These are phyloP conservation scores for Vanilla planifolia DNA, from an alignment of 106 monocot species.

Conservation along the genomic window DNA sequence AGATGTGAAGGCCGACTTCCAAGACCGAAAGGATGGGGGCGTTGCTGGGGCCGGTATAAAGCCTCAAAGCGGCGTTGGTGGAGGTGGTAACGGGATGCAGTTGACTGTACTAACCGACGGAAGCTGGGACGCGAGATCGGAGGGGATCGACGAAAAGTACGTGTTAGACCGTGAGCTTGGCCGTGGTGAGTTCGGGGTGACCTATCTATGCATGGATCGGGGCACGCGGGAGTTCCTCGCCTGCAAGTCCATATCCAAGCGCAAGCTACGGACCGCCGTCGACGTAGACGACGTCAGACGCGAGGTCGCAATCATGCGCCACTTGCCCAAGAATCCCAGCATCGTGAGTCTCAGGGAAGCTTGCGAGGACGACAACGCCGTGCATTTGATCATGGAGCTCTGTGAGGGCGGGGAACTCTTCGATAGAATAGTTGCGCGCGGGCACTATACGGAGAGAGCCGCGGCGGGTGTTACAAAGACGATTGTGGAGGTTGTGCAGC, in stretches of 20 bases:
- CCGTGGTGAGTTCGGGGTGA: slow-evolving; percentile 76
- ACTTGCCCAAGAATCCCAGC: slow-evolving; percentile 59
- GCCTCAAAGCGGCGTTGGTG: slow-evolving; percentile 1
- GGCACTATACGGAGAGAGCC: slow-evolving; percentile 94
- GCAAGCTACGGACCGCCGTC: slow-evolving; percentile 87
- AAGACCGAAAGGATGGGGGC: too few relatives aligned
- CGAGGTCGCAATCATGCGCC: slow-evolving; percentile 99
- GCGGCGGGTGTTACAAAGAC: slow-evolving; percentile 71
- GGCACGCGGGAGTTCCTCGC: slow-evolving; percentile 67
- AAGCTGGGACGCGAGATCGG: slow-evolving; percentile 4
- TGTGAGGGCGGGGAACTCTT: slow-evolving; percentile 98
- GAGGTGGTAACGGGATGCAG: background rate
- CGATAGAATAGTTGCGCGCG: slow-evolving; percentile 90
- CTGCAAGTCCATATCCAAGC: slow-evolving; percentile 97
- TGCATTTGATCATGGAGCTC: slow-evolving; percentile 97
- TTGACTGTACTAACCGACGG: slow-evolving; percentile 24
- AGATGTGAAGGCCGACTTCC: too few relatives aligned
- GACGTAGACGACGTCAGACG: slow-evolving; percentile 95
- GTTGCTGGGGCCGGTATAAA: too few relatives aligned
- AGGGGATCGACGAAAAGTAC: slow-evolving; percentile 18
- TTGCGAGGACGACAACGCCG: slow-evolving; percentile 92
- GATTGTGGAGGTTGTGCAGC: slow-evolving; percentile 95
- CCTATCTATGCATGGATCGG: slow-evolving; percentile 87
- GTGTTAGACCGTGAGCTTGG: slow-evolving; percentile 20
- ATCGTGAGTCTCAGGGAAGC: slow-evolving; percentile 81